Evolutionary conservation across 2,329 filamentous ascomycete species (phyloP).

Genomic region (Phaeosphaeriaceae sp.): DNA sequence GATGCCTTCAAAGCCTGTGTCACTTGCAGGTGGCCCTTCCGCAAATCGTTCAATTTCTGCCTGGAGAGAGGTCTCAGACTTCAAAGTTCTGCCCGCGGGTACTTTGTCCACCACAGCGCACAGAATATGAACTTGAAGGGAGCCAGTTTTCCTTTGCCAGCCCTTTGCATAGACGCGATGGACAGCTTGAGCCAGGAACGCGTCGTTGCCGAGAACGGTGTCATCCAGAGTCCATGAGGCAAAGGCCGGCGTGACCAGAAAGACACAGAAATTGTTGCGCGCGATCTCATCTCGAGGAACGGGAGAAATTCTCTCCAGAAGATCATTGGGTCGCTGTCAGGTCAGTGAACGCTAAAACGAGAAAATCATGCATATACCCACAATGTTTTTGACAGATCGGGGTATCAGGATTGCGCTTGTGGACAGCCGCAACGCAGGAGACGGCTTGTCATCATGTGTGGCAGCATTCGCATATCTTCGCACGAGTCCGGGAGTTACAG

Average conservation of each 20-base stretch:
- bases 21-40: slow-evolving; percentile 19
- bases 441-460: background rate
- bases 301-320: slow-evolving; percentile 33
- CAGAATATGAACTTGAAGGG: slow-evolving; percentile 23
- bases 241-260: slow-evolving; percentile 44
- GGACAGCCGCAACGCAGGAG: slow-evolving; percentile 3
- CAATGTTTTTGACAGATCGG: slow-evolving; percentile 25
- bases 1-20: slow-evolving; percentile 43
- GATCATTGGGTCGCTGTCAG: slow-evolving; percentile 24
- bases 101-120: slow-evolving; percentile 49
- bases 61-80: slow-evolving; percentile 2
- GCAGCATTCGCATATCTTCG: background rate
- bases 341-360: slow-evolving; percentile 9
- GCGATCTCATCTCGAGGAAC: slow-evolving; percentile 2
- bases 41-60: slow-evolving; percentile 4
- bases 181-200: slow-evolving; percentile 38
- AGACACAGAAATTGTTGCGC: slow-evolving; percentile 29
- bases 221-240: slow-evolving; percentile 31
- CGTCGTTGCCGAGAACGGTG: slow-evolving; percentile 19
- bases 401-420: slow-evolving; percentile 40
- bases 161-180: slow-evolving; percentile 19
- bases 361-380: slow-evolving; percentile 13
- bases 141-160: background rate
- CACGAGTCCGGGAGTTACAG: background rate
- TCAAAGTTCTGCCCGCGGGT: slow-evolving; percentile 26